phyloP scores from a whole-genome alignment of 768 basidiomycete species.

The Lentinus brumalis region DNA sequence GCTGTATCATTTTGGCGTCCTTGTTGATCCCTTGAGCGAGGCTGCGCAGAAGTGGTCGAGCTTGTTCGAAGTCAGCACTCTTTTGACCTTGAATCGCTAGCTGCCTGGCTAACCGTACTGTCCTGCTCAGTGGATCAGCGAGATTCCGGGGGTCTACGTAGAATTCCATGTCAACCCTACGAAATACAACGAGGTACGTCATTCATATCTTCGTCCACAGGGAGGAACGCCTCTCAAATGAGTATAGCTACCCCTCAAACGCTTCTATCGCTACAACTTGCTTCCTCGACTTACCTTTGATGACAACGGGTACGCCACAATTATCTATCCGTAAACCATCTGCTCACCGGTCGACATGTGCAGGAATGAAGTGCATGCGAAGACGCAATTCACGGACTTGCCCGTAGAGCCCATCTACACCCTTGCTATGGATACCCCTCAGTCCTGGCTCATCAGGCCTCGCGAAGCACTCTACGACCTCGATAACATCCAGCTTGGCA shows the following conservation, averaged over 20 bases:
- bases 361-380: conserved; percentile 61
- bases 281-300: conserved; percentile 61
- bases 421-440: conserved; percentile 87
- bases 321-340: no score
- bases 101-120: neutral
- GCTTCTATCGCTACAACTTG: conserved; percentile 87
- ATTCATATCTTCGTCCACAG: neutral
- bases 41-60: conserved; percentile 85
- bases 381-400: conserved; percentile 67
- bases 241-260: conserved; percentile 80
- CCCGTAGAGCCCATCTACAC: conserved; percentile 91
- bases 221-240: no score
- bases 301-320: conserved; percentile 59
- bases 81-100: neutral
- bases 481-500: conserved; percentile 88
- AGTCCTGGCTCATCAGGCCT: conserved; percentile 93
- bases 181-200: conserved; percentile 62
- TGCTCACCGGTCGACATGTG: no score
- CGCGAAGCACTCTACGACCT: conserved; percentile 87
- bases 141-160: conserved; percentile 64
- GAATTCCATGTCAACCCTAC: conserved; percentile 82
- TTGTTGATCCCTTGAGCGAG: conserved; percentile 87
- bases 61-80: conserved; percentile 62
- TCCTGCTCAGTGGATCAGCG: conserved; percentile 58
- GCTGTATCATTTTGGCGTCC: conserved; percentile 64